Base-by-base conservation (phyloP, 2,329 filamentous ascomycete species). In the Cercospora sesami region DNA sequence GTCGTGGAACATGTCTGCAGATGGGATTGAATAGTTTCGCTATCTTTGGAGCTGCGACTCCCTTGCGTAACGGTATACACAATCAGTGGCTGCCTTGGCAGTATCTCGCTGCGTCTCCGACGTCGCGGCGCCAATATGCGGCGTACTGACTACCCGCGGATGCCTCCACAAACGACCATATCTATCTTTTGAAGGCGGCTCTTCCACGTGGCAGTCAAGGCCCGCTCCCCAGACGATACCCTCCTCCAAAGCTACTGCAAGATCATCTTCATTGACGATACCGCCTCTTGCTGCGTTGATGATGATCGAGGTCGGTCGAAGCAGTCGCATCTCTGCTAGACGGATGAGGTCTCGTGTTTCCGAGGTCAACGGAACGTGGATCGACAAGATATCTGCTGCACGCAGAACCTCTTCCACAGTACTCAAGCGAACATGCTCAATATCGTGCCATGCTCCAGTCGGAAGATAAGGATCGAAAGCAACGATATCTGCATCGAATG, bases 51-150 rank as follows among this genome's bases (percentile, higher is more conserved):
- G 28, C 55, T 33, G 30, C 30, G 30, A 39, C 10, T 26, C 51
- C 23, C 3, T 57, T 16, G 51, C 51, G 26, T 33, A 65, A 10
- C 6, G 61, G 58, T 64, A 42, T 14, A 68, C 53, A 28, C n/a
- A 14, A 36, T 81, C 77, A 12, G 80, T 73, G 14, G 79, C 80
- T 18, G 77, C 78, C 63, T 75, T 76, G 0, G 77, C 79, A 28
- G 78, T 79, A 33, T 76, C 75, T 60, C 76, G 73, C 67, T 81
- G 80, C 2, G 77, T 79, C 60, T 78, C 71, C 2, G 69, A 71
- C 1, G 83, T 84, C 0, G 83, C 79, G 3, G 82, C 83, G 9
- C 83, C 83, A 60, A 84, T 79, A 64, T 84, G 81, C 5, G 82
- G 81, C 9, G 80, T 82, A 66, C 79, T 81, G 5, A 81, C 69